Percentiles rank a stretch among this genome's conserved stretches.
Conservation (phyloP, 2,329 filamentous ascomycete species). For the Scopulariopsis brevicaulis region DNA sequence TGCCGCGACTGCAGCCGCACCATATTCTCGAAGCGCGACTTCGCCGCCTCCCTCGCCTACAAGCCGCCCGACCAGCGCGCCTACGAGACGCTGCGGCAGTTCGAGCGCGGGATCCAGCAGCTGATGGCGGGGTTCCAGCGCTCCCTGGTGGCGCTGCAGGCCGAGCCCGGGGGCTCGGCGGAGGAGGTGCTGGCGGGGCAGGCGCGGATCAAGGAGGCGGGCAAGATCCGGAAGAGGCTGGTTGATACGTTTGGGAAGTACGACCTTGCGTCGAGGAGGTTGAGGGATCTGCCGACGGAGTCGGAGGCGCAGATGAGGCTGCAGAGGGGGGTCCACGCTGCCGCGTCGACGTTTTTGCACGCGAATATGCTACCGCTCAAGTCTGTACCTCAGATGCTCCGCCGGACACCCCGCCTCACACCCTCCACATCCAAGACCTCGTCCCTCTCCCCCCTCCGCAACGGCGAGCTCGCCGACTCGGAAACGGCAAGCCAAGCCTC, state of each 20-base stretch:
- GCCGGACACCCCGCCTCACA: conserved; percentile 7
- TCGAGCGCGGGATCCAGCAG: conserved; percentile 74
- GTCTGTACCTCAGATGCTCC: conserved; percentile 55
- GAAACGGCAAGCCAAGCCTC: conserved; percentile 38
- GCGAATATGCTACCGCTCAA: conserved; percentile 85
- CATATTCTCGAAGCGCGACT: conserved; percentile 60
- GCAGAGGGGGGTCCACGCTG: conserved; percentile 72
- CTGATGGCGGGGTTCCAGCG: conserved; percentile 79
- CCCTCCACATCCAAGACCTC: neutral
- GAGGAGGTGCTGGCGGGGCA: conserved; percentile 20
- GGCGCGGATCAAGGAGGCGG: conserved; percentile 70
- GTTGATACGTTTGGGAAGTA: conserved; percentile 87
- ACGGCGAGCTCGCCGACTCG: conserved; percentile 29
- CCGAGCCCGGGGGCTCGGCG: conserved; percentile 12
- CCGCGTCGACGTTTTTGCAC: conserved; percentile 74
- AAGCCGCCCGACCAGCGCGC: conserved; percentile 67
- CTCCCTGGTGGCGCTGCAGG: conserved; percentile 51
- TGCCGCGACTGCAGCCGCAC: conserved; percentile 73
- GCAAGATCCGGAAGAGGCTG: conserved; percentile 78
- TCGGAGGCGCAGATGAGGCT: conserved; percentile 62
- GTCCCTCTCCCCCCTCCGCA: conserved; percentile 26
- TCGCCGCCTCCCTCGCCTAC: conserved; percentile 54
- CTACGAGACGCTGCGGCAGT: conserved; percentile 76
- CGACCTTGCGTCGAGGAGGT: conserved; percentile 66
- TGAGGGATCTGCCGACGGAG: conserved; percentile 66